Evolutionary conservation across 192 early-diverging fungal genomes (phyloP).

Genomic region (Backusella psychrophila): DNA sequence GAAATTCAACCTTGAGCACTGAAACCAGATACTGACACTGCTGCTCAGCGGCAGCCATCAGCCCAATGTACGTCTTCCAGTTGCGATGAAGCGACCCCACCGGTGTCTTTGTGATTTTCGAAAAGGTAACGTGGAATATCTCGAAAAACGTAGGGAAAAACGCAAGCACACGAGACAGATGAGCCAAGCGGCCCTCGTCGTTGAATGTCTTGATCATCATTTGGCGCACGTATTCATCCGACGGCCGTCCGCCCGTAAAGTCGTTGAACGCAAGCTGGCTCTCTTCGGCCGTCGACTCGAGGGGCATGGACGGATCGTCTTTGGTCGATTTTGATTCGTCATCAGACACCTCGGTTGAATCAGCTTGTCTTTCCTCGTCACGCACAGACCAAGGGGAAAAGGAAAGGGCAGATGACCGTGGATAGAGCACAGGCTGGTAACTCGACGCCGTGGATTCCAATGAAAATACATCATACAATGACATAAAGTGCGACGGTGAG

Average conservation of each 20-base stretch:
- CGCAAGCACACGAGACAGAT: conserved; percentile 49
- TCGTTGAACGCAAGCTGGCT: background rate
- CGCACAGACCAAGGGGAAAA: conserved; percentile 36
- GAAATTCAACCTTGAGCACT: conserved; percentile 47
- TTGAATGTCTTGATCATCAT: conserved; percentile 50
- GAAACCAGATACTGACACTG: conserved; percentile 55
- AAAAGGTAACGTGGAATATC: conserved; percentile 41
- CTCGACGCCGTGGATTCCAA: conserved; percentile 38
- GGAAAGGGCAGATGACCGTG: conserved; percentile 37
- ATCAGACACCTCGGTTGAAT: background rate
- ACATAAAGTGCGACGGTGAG: conserved; percentile 55
- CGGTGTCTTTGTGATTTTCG: conserved; percentile 38
- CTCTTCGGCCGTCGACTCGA: background rate
- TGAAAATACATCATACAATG: conserved; percentile 46
- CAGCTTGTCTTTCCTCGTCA: background rate
- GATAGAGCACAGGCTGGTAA: conserved; percentile 19
- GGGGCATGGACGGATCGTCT: conserved; percentile 4
- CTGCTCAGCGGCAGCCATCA: conserved; percentile 55
- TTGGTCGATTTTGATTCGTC: background rate
- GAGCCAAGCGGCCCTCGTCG: conserved; percentile 44
- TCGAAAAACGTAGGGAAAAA: conserved; percentile 58
- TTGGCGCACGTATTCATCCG: conserved; percentile 46
- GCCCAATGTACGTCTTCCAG: conserved; percentile 51
- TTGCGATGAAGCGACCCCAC: conserved; percentile 45
- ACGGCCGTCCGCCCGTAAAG: conserved; percentile 41